phyloP scores from a whole-genome alignment of 768 basidiomycete genomes.

The Termitomyces sp. region DNA sequence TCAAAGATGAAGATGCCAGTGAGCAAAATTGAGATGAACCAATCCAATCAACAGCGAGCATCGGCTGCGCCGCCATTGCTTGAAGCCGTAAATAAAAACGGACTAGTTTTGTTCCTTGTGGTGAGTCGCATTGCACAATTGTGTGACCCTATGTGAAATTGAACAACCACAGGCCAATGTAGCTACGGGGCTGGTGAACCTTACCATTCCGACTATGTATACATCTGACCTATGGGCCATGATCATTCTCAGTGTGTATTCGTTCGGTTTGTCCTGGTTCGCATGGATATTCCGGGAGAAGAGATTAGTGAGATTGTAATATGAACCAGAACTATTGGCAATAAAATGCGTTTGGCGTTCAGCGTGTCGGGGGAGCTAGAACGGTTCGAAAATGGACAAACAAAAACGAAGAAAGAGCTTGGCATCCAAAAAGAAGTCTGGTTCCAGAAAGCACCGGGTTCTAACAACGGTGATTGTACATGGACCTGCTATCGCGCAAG shows the following conservation, averaged over 20 bases:
- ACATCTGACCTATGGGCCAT: constrained; percentile 53
- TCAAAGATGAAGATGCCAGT: constrained; percentile 26
- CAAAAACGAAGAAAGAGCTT: too few species aligned
- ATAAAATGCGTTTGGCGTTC: neutral
- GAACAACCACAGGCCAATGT: constrained; percentile 68
- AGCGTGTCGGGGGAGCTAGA: too few species aligned
- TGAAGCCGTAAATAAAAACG: constrained; percentile 81
- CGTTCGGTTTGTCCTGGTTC: constrained; percentile 49
- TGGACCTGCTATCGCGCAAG: neutral
- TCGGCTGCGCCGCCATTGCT: constrained; percentile 43
- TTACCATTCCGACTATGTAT: constrained; percentile 82
- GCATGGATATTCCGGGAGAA: constrained; percentile 50
- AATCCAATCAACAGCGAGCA: neutral
- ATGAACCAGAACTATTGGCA: neutral
- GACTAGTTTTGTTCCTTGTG: constrained; percentile 73
- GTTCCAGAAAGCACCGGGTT: neutral
- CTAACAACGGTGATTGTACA: too few species aligned
- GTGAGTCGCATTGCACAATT: constrained; percentile 41
- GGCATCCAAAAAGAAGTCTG: neutral
- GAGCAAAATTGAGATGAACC: neutral
- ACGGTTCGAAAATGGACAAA: too few species aligned
- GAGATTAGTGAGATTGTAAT: constrained; percentile 17
- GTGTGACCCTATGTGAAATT: neutral
- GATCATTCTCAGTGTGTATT: constrained; percentile 59
- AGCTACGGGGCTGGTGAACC: constrained; percentile 79